Conservation (phyloP, 2,329 filamentous ascomycete species). For the Diaporthe sp. region DNA sequence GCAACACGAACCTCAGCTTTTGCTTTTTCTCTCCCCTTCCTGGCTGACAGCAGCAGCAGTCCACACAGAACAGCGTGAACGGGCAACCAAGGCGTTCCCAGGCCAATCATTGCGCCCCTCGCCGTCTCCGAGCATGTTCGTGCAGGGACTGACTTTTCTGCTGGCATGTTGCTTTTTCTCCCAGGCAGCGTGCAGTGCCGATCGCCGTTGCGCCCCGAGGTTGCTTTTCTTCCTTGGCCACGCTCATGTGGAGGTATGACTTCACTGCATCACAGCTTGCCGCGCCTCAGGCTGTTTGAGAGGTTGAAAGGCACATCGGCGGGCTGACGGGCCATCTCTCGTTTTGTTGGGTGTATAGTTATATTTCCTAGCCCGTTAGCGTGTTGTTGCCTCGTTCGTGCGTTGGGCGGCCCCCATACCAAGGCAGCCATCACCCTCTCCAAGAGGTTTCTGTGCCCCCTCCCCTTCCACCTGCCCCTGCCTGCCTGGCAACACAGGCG, state of each 20-base stretch:
- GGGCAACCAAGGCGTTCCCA: neutral
- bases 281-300: neutral
- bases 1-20: neutral
- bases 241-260: neutral
- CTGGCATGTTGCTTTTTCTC: neutral
- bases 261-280: neutral
- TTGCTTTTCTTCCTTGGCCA: neutral
- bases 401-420: slow-evolving; percentile 10
- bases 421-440: neutral
- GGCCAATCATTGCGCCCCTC: slow-evolving; percentile 2
- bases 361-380: slow-evolving; percentile 4
- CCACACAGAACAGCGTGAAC: neutral
- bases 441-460: neutral
- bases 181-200: neutral
- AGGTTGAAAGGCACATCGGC: slow-evolving; percentile 7
- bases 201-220: slow-evolving; percentile 6
- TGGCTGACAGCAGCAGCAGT: neutral
- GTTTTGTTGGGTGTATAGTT: neutral
- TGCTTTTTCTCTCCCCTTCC: neutral
- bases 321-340: neutral
- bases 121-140: neutral
- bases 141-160: neutral
- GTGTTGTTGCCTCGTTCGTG: slow-evolving; percentile 13
- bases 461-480: neutral
- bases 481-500: neutral